These are phyloP conservation scores for Plasmodium cynomolgi DNA, from an alignment of 169 alveolate genomes.

Conservation along the genomic window DNA sequence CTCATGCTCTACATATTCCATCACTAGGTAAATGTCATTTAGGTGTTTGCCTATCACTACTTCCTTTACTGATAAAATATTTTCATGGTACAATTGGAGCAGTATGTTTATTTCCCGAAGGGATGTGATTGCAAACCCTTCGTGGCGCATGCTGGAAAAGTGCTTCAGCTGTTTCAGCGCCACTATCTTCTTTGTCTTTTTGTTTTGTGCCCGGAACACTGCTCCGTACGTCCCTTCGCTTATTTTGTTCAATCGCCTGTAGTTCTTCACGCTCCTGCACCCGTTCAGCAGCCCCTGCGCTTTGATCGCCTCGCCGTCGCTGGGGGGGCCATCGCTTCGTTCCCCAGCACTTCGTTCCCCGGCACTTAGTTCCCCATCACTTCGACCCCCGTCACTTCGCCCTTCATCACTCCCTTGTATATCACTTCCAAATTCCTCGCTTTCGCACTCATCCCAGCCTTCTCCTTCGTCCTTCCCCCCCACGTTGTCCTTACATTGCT, in stretches of 20 bases:
- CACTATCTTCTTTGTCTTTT: slow-evolving; percentile 90
- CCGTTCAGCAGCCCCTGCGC: slow-evolving; percentile 29
- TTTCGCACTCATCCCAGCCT: background rate
- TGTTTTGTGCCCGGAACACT: slow-evolving; percentile 94
- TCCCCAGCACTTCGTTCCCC: slow-evolving; percentile 7
- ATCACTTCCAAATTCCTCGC: slow-evolving; percentile 4
- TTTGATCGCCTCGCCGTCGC: slow-evolving; percentile 32
- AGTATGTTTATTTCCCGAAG: slow-evolving; percentile 95
- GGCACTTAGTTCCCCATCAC: slow-evolving; percentile 7
- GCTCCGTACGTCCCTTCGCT: slow-evolving; percentile 97
- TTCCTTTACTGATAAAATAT: slow-evolving; percentile 93
- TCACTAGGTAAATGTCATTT: slow-evolving; percentile 89
- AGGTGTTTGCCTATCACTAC: slow-evolving; percentile 89
- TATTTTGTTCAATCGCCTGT: slow-evolving; percentile 91
- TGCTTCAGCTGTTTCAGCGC: slow-evolving; percentile 94
- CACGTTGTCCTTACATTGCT: background rate
- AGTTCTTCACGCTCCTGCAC: slow-evolving; percentile 84
- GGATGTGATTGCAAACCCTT: slow-evolving; percentile 96
- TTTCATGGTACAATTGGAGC: slow-evolving; percentile 93
- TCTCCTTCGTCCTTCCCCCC: background rate
- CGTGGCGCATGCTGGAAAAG: slow-evolving; percentile 91
- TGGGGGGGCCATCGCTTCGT: background rate
- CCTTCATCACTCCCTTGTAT: background rate
- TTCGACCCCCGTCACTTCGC: background rate
- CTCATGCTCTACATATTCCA: slow-evolving; percentile 98